A percentile compares a stretch with the other conserved stretches of the same genome.
These are phyloP conservation scores for Monilinia laxa DNA, from an alignment of 2,329 filamentous ascomycete genomes.

Conservation along the genomic window DNA sequence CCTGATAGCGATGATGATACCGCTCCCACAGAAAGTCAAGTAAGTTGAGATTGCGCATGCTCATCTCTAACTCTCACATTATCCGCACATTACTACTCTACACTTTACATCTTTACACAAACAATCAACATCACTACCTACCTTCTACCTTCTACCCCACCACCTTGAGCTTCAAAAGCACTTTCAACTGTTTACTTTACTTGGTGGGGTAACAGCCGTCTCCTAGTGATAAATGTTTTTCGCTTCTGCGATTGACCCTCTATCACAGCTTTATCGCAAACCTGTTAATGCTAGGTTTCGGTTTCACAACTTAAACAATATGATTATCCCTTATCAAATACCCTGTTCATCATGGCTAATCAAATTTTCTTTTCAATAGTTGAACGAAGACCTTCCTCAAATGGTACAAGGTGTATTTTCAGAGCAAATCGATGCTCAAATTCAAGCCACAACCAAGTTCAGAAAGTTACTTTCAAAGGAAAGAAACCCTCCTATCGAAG, in stretches of 20 bases:
- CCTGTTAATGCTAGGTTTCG: neutral
- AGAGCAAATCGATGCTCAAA: slow-evolving; percentile 96
- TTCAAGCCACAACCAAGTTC: slow-evolving; percentile 97
- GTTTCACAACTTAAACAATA: slow-evolving; percentile 19
- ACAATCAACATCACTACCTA: too few relatives aligned
- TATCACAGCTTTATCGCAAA: slow-evolving; percentile 22
- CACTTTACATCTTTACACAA: neutral
- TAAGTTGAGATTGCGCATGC: slow-evolving; percentile 51
- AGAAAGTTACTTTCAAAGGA: slow-evolving; percentile 97
- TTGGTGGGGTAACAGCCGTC: slow-evolving; percentile 35
- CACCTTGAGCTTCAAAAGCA: slow-evolving; percentile 2
- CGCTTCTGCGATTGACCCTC: slow-evolving; percentile 34
- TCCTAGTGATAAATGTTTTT: slow-evolving; percentile 35
- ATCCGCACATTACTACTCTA: neutral
- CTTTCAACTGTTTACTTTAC: slow-evolving; percentile 34
- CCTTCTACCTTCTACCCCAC: slow-evolving; percentile 14
- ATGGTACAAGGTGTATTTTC: slow-evolving; percentile 99
- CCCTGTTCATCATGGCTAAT: slow-evolving; percentile 29
- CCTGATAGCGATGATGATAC: slow-evolving; percentile 98
- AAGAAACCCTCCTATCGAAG: slow-evolving; percentile 97
- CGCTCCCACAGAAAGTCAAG: slow-evolving; percentile 92
- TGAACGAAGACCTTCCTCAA: slow-evolving; percentile 95
- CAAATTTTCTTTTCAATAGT: slow-evolving; percentile 50
- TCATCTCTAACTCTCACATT: neutral
- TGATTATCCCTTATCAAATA: slow-evolving; percentile 20